Base-by-base conservation (phyloP, 306 rosid species). In the Canavalia gladiata region DNA sequence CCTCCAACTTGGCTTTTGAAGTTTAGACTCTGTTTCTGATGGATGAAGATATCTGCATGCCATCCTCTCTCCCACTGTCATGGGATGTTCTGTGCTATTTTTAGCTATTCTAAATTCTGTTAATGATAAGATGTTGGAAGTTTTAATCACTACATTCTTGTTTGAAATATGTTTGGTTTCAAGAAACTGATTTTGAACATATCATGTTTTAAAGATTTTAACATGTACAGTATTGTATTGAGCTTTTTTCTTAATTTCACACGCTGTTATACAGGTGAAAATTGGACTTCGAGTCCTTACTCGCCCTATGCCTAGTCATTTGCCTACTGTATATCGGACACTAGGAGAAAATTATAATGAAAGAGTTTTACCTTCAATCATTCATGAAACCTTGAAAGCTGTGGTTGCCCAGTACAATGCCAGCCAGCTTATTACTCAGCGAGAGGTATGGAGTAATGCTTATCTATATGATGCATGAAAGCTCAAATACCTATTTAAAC, bases 231-330 rank as follows among this genome's bases (percentile, higher is more conserved):
- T 46, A 31, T 25, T 75, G 33, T 57, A 55, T 18, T 18, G 25
- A 18, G 25, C 35, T 31, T 46, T 49, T 57, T 55, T 55, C 3
- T 42, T 33, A 58, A 52, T 28, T 84, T 72, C 68, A 34, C 35
- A 1, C 39, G 0, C 76, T 68, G 47, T 50, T 74, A 37, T 80
- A 13, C 82, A 95, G 97, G 98, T 95, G 58, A 88, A 52, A 66
- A 93, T 95, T 67, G 97, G 87, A 62, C 98, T 95, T 85, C 94
- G 98, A 83, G 97, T 95, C 75, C 98, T 92, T 82, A 89, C 92
- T 39, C 97, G 94, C 63, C 97, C 93, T 2, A 47, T 86, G 79
- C 90, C 95, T 12, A 49, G 81, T 45, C 82, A 95, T 37, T 74
- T 95, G 57, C 97, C 97, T 71, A 84, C 90, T 0, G 51, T 92